Evolutionary conservation across 2,329 filamentous ascomycete species (phyloP).

Genomic region (Penicillium capsulatum): DNA sequence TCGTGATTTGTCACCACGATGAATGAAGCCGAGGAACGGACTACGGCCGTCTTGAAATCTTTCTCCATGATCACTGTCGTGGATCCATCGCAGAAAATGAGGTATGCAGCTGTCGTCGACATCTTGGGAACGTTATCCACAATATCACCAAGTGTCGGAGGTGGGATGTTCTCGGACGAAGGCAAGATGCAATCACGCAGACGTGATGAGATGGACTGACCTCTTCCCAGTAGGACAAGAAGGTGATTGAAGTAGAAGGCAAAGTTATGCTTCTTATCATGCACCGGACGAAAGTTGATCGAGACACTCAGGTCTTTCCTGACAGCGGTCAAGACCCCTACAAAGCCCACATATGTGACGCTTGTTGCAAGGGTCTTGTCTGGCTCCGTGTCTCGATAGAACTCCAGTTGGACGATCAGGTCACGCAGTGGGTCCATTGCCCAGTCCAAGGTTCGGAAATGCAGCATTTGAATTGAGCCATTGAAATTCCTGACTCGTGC

Average conservation of each 20-base stretch:
- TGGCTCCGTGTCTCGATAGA: constrained; percentile 33
- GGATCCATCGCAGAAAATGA: constrained; percentile 52
- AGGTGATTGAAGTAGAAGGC: constrained; percentile 49
- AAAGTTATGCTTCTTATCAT: constrained; percentile 42
- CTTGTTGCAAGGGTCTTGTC: constrained; percentile 43
- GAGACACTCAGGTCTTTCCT: constrained; percentile 46
- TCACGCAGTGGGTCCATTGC: constrained; percentile 50
- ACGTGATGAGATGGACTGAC: constrained; percentile 52
- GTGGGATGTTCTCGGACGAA: constrained; percentile 5
- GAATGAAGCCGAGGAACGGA: constrained; percentile 48
- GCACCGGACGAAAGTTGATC: constrained; percentile 51
- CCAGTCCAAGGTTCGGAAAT: constrained; percentile 51
- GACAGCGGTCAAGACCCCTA: constrained; percentile 50
- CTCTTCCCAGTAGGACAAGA: constrained; percentile 52
- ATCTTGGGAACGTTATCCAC: constrained; percentile 32
- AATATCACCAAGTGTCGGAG: constrained; percentile 25
- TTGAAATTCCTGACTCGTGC: constrained; percentile 19
- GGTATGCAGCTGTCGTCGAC: constrained; percentile 53
- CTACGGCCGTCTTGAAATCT: constrained; percentile 46
- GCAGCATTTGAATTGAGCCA: constrained; percentile 27
- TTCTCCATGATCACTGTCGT: constrained; percentile 54
- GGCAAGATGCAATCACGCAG: constrained; percentile 46
- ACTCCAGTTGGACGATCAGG: constrained; percentile 52
- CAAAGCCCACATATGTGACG: constrained; percentile 50
- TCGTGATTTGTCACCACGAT: constrained; percentile 58